Evolutionary conservation across 148 eudicot genomes (phyloP), one percentile per base, ranked within the genome.

Genomic region (Dianthus caryophyllus): DNA sequence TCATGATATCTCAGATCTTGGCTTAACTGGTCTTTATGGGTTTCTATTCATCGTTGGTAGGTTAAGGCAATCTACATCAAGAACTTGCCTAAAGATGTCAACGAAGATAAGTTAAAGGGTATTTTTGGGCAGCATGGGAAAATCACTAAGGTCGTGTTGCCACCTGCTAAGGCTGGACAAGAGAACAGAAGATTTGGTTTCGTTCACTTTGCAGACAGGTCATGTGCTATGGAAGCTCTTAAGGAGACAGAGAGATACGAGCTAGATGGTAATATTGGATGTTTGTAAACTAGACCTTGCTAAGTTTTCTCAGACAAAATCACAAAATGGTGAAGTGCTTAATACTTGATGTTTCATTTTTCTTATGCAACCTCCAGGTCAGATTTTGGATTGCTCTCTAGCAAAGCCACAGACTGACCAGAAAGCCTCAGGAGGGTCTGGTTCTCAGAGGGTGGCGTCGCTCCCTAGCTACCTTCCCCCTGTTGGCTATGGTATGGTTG

Each of bases 341-440:
- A 24, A 43, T 15, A 24, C 66, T 24, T 21, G 18, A 43, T 15
- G 6, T 44, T 46, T 39, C 27, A 31, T 41, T 46, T 63, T 63
- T 46, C 20, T 43, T 31, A 13, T 38, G 49, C 64, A 65, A 46
- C 63, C 72, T 73, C n/a, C 76, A 92, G 98, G 96, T 61, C 89
- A 87, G 80, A 75, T 75, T 51, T 71, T 87, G 76, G 95, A 93
- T 68, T 93, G 96, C 79, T 93, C 95, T 39, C 86, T 93, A 76
- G 98, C 98, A 59, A 93, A 93, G 76, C 98, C 96, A 64, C 98
- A 86, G 71, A 84, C 87, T 59, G 98, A 93, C 56, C 97, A 87
- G 76, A 93, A 83, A 76, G 65, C 85, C 24, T 61, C 82, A 66
- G 84, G 87, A 59, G 88, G 80, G 71, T 36, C 88, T 75, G 81